Evolutionary conservation across 106 monocot genomes (phyloP).

Genomic region (Dioscorea zingiberensis): DNA sequence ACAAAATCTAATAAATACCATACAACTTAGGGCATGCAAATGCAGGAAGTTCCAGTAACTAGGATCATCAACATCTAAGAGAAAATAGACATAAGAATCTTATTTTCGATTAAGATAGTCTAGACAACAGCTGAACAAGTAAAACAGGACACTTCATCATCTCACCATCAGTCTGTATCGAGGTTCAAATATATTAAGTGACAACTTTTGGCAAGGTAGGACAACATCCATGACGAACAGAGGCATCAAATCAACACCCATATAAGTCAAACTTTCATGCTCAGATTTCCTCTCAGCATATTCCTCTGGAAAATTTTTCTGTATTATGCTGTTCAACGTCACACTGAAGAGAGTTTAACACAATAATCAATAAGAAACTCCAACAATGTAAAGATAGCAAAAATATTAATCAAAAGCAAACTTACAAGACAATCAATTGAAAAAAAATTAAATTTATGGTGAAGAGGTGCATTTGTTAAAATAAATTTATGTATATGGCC

Average conservation of each 20-base stretch:
- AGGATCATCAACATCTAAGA: too few relatives aligned
- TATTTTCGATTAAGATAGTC: too few relatives aligned
- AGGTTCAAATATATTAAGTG: conserved; percentile 98
- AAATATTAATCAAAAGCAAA: background rate
- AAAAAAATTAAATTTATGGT: background rate
- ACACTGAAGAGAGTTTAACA: conserved; percentile 61
- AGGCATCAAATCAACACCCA: conserved; percentile 69
- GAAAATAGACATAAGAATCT: too few relatives aligned
- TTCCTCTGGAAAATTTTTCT: conserved; percentile 82
- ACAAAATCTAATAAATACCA: too few relatives aligned
- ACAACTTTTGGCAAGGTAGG: conserved; percentile 86
- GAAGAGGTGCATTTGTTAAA: background rate
- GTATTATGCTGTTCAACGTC: conserved; percentile 88
- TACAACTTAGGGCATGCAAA: too few relatives aligned
- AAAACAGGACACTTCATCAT: background rate
- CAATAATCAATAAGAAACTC: conserved; percentile 20
- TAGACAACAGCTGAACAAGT: too few relatives aligned
- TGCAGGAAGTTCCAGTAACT: too few relatives aligned
- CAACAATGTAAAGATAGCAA: background rate
- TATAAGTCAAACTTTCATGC: conserved; percentile 54
- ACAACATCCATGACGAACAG: conserved; percentile 99
- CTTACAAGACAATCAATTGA: background rate
- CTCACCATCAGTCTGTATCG: conserved; percentile 97
- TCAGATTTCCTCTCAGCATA: conserved; percentile 82
- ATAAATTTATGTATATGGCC: background rate